Evolutionary conservation across 2,329 filamentous ascomycete species (phyloP).

Genomic region (Aspergillus proliferans): DNA sequence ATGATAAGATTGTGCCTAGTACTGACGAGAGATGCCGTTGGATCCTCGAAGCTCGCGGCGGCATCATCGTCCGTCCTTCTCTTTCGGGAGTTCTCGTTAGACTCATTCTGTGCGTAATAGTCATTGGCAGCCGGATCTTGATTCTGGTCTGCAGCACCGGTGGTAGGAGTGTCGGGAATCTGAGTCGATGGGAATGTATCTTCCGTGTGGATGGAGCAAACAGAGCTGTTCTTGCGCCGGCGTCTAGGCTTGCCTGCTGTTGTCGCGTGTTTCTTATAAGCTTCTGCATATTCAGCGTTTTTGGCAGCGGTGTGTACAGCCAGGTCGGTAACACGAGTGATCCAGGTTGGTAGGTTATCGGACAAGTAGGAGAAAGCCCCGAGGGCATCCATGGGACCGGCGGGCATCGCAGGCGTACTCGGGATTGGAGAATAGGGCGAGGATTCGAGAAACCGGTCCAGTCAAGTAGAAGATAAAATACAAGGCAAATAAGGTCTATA

Average conservation of each 20-base stretch:
- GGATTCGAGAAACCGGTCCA: background rate
- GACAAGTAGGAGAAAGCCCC: conserved; percentile 40
- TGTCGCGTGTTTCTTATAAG: conserved; percentile 32
- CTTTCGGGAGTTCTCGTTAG: conserved; percentile 26
- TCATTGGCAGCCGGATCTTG: conserved; percentile 1
- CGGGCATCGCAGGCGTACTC: background rate
- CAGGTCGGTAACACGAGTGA: conserved; percentile 37
- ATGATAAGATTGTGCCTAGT: conserved; percentile 73
- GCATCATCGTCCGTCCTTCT: conserved; percentile 26
- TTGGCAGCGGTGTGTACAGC: conserved; percentile 34
- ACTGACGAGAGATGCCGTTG: conserved; percentile 50
- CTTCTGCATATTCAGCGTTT: conserved; percentile 38
- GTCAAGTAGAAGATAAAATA: background rate
- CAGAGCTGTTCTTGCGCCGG: conserved; percentile 37
- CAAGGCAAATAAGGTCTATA: background rate
- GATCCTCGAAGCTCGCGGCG: conserved; percentile 27
- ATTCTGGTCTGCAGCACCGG: background rate
- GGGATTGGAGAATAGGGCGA: background rate
- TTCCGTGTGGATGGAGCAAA: conserved; percentile 36
- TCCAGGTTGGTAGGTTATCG: conserved; percentile 42
- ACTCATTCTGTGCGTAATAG: conserved; percentile 5
- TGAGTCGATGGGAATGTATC: conserved; percentile 10
- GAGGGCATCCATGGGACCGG: conserved; percentile 34
- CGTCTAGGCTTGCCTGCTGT: conserved; percentile 17
- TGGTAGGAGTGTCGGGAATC: background rate